A percentile compares a stretch with the other conserved stretches of the same genome.
Evolutionary conservation across 805 yeast genomes (phyloP).

Genomic region (Lipomyces spencermartinsiae): DNA sequence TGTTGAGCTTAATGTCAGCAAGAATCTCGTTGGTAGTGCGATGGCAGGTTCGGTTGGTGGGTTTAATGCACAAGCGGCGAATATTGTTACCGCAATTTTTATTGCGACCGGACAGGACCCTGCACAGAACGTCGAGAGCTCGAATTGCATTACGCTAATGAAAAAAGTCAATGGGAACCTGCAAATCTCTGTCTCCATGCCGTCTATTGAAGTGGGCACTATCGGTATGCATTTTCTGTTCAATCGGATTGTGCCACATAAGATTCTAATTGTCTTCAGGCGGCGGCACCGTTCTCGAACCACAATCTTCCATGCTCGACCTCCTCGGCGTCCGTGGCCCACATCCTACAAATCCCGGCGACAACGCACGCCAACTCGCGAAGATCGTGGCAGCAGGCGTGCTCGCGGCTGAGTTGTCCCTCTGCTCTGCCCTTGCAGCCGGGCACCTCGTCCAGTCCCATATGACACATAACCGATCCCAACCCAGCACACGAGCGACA

Average conservation of each 20-base stretch:
- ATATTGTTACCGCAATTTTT: slow-evolving; percentile 90
- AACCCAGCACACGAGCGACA: slow-evolving; percentile 41
- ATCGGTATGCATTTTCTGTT: slow-evolving; percentile 54
- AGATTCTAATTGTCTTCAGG: slow-evolving; percentile 45
- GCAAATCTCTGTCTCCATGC: slow-evolving; percentile 97
- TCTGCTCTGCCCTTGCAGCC: slow-evolving; percentile 95
- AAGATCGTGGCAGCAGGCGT: slow-evolving; percentile 92
- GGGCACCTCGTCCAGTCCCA: slow-evolving; percentile 98
- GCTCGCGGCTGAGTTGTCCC: slow-evolving; percentile 92
- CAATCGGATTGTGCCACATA: neutral
- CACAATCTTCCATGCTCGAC: slow-evolving; percentile 96
- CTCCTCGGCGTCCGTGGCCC: slow-evolving; percentile 95
- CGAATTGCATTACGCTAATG: slow-evolving; percentile 97
- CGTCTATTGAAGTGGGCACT: slow-evolving; percentile 98
- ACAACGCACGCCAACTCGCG: slow-evolving; percentile 92
- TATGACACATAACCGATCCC: slow-evolving; percentile 86
- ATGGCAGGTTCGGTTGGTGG: slow-evolving; percentile 99
- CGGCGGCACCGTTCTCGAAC: slow-evolving; percentile 97
- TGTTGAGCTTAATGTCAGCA: slow-evolving; percentile 85
- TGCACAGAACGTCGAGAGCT: slow-evolving; percentile 91
- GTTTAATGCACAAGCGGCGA: slow-evolving; percentile 97
- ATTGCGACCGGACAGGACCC: slow-evolving; percentile 99
- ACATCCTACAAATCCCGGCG: slow-evolving; percentile 90
- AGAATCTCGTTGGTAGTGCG: slow-evolving; percentile 94
- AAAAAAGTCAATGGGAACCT: slow-evolving; percentile 79